Percentiles rank a stretch among this genome's conserved stretches.
Evolutionary conservation across 176 grass and related monocot genomes (phyloP).

Genomic region (sorghum (Sorghum bicolor)): DNA sequence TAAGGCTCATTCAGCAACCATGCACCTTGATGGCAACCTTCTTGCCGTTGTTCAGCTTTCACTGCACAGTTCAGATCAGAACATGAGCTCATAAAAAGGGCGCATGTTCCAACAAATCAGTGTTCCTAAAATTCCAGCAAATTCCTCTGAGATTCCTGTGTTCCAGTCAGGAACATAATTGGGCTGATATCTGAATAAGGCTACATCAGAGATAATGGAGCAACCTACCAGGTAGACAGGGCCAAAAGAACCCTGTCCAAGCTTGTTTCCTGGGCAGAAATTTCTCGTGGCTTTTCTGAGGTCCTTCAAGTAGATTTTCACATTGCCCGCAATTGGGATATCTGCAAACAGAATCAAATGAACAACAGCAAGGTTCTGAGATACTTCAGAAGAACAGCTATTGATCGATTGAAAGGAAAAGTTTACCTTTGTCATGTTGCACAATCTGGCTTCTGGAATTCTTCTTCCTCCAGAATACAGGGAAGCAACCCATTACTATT

Average conservation of each 20-base stretch:
- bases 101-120: no score
- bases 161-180: no score
- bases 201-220: not conserved
- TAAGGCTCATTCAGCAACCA: constrained; percentile 86
- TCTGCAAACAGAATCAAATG: constrained; percentile 26
- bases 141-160: no score
- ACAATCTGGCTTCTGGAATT: constrained; percentile 36
- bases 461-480: constrained; percentile 26
- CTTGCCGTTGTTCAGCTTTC: constrained; percentile 60
- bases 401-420: not conserved
- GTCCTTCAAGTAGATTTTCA: constrained; percentile 74
- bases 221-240: constrained; percentile 67
- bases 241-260: constrained; percentile 87
- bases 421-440: constrained; percentile 45
- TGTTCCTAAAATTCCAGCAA: no score
- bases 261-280: constrained; percentile 56
- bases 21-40: constrained; percentile 90
- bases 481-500: constrained; percentile 49
- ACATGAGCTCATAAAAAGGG: not conserved
- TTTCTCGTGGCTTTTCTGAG: constrained; percentile 66
- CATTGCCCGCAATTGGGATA: constrained; percentile 25
- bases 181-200: not conserved
- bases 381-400: constrained; percentile 10
- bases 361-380: constrained; percentile 7
- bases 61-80: constrained; percentile 43